These are phyloP conservation scores for Alternaria novae-zelandiae DNA, from an alignment of 2,329 filamentous ascomycete genomes.

Conservation along the genomic window DNA sequence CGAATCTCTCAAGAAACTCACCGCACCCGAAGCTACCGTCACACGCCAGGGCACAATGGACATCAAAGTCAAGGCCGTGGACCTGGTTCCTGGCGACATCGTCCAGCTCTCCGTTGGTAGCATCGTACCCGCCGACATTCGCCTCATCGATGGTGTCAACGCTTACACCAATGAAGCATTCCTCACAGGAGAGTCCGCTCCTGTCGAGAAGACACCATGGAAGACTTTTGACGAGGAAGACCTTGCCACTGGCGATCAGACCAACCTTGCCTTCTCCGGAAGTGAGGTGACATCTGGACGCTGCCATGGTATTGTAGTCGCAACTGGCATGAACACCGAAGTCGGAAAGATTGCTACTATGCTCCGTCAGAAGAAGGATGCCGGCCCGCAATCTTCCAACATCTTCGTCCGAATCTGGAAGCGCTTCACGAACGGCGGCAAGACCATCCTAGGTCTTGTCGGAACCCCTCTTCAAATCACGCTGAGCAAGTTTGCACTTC, in stretches of 20 bases:
- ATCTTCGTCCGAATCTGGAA: slow-evolving; percentile 34
- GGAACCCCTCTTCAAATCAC: slow-evolving; percentile 87
- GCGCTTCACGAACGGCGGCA: slow-evolving; percentile 47
- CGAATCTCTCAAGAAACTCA: slow-evolving; percentile 49
- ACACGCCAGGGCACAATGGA: slow-evolving; percentile 43
- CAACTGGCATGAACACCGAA: slow-evolving; percentile 76
- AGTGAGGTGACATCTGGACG: slow-evolving; percentile 75
- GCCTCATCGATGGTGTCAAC: slow-evolving; percentile 70
- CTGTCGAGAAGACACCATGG: slow-evolving; percentile 68
- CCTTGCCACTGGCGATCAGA: slow-evolving; percentile 67
- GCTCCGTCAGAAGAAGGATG: slow-evolving; percentile 67
- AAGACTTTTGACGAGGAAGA: slow-evolving; percentile 60
- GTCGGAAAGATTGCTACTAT: slow-evolving; percentile 76
- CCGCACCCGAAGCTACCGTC: slow-evolving; percentile 48
- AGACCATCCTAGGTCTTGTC: slow-evolving; percentile 68
- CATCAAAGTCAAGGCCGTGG: slow-evolving; percentile 45
- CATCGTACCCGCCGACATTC: slow-evolving; percentile 70
- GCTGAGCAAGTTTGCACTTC: slow-evolving; percentile 78
- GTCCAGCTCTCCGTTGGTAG: slow-evolving; percentile 59
- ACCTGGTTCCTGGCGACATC: slow-evolving; percentile 50
- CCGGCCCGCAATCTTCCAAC: slow-evolving; percentile 57
- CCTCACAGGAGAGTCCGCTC: slow-evolving; percentile 75
- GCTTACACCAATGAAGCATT: slow-evolving; percentile 77
- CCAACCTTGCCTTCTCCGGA: slow-evolving; percentile 74
- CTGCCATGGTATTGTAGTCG: slow-evolving; percentile 70